Conservation (phyloP, 2,329 filamentous ascomycete genomes). For the Ceratocystiopsis brevicomis region DNA sequence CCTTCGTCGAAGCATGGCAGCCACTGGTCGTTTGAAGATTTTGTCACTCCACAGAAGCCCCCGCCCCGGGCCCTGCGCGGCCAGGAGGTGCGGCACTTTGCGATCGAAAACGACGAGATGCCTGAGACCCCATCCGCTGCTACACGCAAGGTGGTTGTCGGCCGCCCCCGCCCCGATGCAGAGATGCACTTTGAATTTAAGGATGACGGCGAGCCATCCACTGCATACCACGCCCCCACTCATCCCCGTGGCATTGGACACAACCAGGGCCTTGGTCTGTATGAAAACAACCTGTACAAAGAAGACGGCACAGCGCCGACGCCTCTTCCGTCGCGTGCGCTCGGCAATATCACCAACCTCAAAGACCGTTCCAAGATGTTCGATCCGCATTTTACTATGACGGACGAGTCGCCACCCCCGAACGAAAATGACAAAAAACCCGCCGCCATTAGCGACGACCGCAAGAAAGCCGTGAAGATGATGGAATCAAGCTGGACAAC, state of each 20-base stretch:
- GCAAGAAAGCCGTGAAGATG: constrained; percentile 52
- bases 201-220: constrained; percentile 48
- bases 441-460: constrained; percentile 34
- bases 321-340: constrained; percentile 22
- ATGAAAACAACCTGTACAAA: constrained; percentile 57
- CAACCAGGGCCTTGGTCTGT: constrained; percentile 53
- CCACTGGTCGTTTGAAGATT: constrained; percentile 81
- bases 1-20: constrained; percentile 45
- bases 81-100: constrained; percentile 64
- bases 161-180: constrained; percentile 58
- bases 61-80: constrained; percentile 41
- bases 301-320: constrained; percentile 28
- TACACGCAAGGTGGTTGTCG: constrained; percentile 32
- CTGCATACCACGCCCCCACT: constrained; percentile 24
- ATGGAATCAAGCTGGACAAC: constrained; percentile 47
- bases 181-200: constrained; percentile 69
- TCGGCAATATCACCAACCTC: constrained; percentile 53
- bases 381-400: constrained; percentile 57
- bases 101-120: constrained; percentile 46
- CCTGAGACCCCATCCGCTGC: constrained; percentile 31
- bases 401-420: constrained; percentile 40
- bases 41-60: constrained; percentile 60
- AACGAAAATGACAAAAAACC: constrained; percentile 16
- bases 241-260: constrained; percentile 36
- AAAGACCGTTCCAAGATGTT: constrained; percentile 61